These are phyloP conservation scores for Monilinia aucupariae DNA, from an alignment of 2,329 filamentous ascomycete genomes.

Conservation along the genomic window DNA sequence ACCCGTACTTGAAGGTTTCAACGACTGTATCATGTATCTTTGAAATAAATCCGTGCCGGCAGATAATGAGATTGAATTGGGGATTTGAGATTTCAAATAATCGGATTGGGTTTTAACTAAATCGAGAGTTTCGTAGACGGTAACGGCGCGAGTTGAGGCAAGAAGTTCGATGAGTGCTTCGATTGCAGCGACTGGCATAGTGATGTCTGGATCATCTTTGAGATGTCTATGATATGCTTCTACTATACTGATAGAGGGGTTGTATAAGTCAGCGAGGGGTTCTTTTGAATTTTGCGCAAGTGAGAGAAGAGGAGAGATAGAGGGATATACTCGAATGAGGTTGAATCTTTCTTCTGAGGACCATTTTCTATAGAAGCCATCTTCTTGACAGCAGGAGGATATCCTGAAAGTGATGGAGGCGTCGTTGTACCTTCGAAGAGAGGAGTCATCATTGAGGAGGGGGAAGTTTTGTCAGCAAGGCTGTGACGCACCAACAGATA, in stretches of 20 bases:
- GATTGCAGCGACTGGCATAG: constrained; percentile 93
- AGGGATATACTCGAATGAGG: constrained; percentile 30
- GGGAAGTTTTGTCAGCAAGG: constrained; percentile 21
- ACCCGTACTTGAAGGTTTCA: constrained; percentile 45
- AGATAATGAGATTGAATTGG: constrained; percentile 85
- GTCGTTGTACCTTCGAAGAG: constrained; percentile 31
- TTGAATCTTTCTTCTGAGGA: constrained; percentile 22
- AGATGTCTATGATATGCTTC: constrained; percentile 60
- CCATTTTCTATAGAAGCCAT: constrained; percentile 32
- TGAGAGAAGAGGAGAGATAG: not conserved
- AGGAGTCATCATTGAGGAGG: constrained; percentile 17
- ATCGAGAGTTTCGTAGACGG: constrained; percentile 89
- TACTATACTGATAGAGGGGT: constrained; percentile 45
- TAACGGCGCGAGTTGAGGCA: constrained; percentile 70
- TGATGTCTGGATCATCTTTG: constrained; percentile 70
- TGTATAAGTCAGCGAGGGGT: constrained; percentile 25
- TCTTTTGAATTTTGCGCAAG: not conserved
- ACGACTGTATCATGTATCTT: constrained; percentile 78
- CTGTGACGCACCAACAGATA: constrained; percentile 7
- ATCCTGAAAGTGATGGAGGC: constrained; percentile 29
- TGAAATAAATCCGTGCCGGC: constrained; percentile 95
- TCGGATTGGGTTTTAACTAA: constrained; percentile 72
- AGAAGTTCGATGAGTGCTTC: constrained; percentile 86
- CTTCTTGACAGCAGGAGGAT: constrained; percentile 30
- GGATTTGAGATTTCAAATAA: constrained; percentile 69